A percentile compares a stretch with the other conserved stretches of the same genome.
These are phyloP conservation scores for Onygenales sp. DNA, from an alignment of 2,329 filamentous ascomycete species.

Conservation along the genomic window DNA sequence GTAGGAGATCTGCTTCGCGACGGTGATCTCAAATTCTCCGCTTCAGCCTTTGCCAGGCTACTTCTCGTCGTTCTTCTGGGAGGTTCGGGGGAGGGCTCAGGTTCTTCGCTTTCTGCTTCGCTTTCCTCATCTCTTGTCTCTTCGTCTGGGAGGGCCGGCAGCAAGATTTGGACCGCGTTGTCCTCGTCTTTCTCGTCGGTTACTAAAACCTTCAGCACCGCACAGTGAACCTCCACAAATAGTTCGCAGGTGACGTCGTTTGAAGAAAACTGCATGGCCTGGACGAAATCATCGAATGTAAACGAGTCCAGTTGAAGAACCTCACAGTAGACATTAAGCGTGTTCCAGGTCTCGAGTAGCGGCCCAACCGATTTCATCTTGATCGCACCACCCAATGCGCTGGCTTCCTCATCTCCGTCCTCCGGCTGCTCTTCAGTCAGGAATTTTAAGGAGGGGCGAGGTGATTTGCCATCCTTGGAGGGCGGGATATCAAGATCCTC, in stretches of 20 bases:
- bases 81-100: conserved; percentile 62
- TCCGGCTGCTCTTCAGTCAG: conserved; percentile 57
- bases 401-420: conserved; percentile 34
- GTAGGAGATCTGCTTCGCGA: conserved; percentile 37
- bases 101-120: conserved; percentile 43
- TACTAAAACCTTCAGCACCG: conserved; percentile 78
- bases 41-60: conserved; percentile 73
- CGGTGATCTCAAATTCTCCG: conserved; percentile 56
- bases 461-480: conserved; percentile 45
- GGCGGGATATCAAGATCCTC: conserved; percentile 80
- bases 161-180: conserved; percentile 66
- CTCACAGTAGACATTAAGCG: conserved; percentile 94
- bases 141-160: conserved; percentile 66
- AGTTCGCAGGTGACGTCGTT: conserved; percentile 70
- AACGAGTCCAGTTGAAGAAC: conserved; percentile 93
- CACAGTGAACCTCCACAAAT: conserved; percentile 83
- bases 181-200: conserved; percentile 59
- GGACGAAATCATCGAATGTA: conserved; percentile 91
- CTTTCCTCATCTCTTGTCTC: conserved; percentile 51
- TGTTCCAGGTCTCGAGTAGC: conserved; percentile 89
- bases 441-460: conserved; percentile 69
- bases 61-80: conserved; percentile 68
- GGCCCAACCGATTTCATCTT: conserved; percentile 77
- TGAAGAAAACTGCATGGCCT: conserved; percentile 71
- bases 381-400: conserved; percentile 39